Percentiles rank a stretch among this genome's conserved stretches.
Evolutionary conservation across 495 filamentous ascomycete species (phyloP).

Genomic region (Lichenothelia convexa): DNA sequence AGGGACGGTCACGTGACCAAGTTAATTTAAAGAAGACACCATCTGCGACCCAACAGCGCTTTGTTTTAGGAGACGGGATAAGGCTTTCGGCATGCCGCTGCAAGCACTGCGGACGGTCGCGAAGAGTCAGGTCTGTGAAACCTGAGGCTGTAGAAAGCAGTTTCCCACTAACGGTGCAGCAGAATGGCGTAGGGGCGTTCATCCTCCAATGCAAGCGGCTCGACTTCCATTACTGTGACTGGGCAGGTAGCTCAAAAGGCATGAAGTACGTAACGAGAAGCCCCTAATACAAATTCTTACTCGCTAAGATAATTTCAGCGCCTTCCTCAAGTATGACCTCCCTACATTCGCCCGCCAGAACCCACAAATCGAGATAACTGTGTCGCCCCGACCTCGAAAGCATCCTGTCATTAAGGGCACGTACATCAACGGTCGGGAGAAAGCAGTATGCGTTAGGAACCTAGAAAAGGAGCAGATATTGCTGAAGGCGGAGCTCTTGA

Average conservation of each 20-base stretch:
- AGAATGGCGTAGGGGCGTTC: conserved; percentile 96
- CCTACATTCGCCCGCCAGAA: conserved; percentile 57
- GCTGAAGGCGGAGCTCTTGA: conserved; percentile 61
- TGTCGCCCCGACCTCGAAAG: conserved; percentile 70
- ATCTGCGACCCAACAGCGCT: too few relatives aligned
- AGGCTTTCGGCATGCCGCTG: conserved; percentile 46
- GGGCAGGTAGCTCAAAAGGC: conserved; percentile 72
- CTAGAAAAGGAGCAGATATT: conserved; percentile 62
- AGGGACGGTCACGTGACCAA: too few relatives aligned
- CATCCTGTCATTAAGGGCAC: conserved; percentile 74
- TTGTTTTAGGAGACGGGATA: too few relatives aligned
- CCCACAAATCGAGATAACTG: conserved; percentile 77
- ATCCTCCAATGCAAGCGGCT: conserved; percentile 91
- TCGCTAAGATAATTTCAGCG: conserved; percentile 25
- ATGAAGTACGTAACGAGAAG: conserved; percentile 56
- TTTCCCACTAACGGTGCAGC: conserved; percentile 1
- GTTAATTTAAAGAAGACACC: too few relatives aligned
- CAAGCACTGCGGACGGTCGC: conserved; percentile 38
- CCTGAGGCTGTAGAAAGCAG: not conserved
- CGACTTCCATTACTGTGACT: conserved; percentile 94
- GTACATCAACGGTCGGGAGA: conserved; percentile 80
- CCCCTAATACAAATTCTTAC: not conserved
- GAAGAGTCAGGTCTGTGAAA: conserved; percentile 36
- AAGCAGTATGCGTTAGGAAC: conserved; percentile 76
- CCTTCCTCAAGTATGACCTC: conserved; percentile 62